phyloP scores from a whole-genome alignment of 2,329 filamentous ascomycete species.

The Colletotrichum godetiae region DNA sequence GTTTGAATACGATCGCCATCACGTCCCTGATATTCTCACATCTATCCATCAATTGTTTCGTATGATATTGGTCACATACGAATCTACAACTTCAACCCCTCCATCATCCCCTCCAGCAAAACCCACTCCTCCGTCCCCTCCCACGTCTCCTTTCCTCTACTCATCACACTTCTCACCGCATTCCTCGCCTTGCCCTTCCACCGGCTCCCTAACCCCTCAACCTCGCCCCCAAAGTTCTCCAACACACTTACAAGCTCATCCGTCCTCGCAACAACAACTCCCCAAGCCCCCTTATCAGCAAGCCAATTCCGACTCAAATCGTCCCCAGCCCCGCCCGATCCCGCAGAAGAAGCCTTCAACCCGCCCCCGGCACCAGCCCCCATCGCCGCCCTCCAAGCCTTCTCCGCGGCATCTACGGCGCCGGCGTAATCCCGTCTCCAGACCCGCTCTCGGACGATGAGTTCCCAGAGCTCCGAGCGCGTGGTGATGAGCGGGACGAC shows the following conservation, averaged over 20 bases:
- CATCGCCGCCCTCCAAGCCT: conserved; percentile 82
- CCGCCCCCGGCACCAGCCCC: conserved; percentile 34
- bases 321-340: conserved; percentile 34
- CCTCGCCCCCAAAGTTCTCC: conserved; percentile 78
- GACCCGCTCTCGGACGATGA: conserved; percentile 77
- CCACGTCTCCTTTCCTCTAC: conserved; percentile 84
- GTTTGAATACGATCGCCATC: too few relatives aligned
- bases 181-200: conserved; percentile 93
- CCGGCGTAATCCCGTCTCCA: conserved; percentile 78
- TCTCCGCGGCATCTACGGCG: conserved; percentile 87
- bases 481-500: conserved; percentile 87
- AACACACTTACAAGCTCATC: conserved; percentile 85
- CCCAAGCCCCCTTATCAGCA: conserved; percentile 74
- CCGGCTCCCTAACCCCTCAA: conserved; percentile 76
- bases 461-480: conserved; percentile 79
- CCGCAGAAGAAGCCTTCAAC: conserved; percentile 19
- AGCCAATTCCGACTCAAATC: conserved; percentile 55
- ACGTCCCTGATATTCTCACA: too few relatives aligned
- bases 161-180: conserved; percentile 85
- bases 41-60: too few relatives aligned
- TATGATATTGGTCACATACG: too few relatives aligned
- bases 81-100: conserved; percentile 58
- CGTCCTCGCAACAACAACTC: conserved; percentile 80
- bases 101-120: conserved; percentile 66
- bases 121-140: conserved; percentile 80